Conservation (phyloP, 2,329 filamentous ascomycete species). For the Cytospora leucostoma region DNA sequence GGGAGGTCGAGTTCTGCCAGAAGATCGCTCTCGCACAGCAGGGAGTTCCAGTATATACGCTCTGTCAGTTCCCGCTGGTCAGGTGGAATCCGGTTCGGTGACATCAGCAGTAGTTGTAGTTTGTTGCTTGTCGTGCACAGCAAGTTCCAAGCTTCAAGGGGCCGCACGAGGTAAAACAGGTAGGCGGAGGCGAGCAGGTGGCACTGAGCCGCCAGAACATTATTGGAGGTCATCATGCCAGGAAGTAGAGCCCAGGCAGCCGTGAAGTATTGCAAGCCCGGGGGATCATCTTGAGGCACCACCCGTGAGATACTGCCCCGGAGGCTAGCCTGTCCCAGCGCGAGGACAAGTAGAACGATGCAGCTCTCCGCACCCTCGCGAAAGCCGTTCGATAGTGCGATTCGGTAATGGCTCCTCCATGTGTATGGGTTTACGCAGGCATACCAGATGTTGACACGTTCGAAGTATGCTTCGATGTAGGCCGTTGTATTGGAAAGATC, state of each 20-base stretch:
- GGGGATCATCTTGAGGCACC: constrained; percentile 67
- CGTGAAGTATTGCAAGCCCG: constrained; percentile 77
- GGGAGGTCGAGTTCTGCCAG: constrained; percentile 78
- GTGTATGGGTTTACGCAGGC: constrained; percentile 82
- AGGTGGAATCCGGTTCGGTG: constrained; percentile 68
- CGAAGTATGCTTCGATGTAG: constrained; percentile 79
- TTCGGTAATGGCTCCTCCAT: constrained; percentile 75
- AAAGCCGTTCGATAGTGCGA: constrained; percentile 73
- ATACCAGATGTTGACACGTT: constrained; percentile 81
- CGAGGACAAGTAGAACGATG: constrained; percentile 75
- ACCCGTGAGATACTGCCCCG: constrained; percentile 75
- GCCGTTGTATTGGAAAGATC: constrained; percentile 73
- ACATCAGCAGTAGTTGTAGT: constrained; percentile 74
- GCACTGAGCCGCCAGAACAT: constrained; percentile 76
- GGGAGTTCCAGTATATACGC: constrained; percentile 81
- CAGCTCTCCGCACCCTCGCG: constrained; percentile 80
- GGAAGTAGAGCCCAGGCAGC: constrained; percentile 78
- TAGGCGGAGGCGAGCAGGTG: constrained; percentile 81
- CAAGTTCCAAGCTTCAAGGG: constrained; percentile 80
- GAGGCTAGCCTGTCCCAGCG: constrained; percentile 74
- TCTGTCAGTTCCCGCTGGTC: constrained; percentile 73
- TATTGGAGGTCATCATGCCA: constrained; percentile 77
- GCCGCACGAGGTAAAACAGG: constrained; percentile 78
- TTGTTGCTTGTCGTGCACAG: constrained; percentile 81
- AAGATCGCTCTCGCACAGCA: constrained; percentile 79